A percentile compares a stretch with the other conserved stretches of the same genome.
These are phyloP conservation scores for Penicillium sp. DNA, from an alignment of 2,329 filamentous ascomycete genomes.

Conservation along the genomic window DNA sequence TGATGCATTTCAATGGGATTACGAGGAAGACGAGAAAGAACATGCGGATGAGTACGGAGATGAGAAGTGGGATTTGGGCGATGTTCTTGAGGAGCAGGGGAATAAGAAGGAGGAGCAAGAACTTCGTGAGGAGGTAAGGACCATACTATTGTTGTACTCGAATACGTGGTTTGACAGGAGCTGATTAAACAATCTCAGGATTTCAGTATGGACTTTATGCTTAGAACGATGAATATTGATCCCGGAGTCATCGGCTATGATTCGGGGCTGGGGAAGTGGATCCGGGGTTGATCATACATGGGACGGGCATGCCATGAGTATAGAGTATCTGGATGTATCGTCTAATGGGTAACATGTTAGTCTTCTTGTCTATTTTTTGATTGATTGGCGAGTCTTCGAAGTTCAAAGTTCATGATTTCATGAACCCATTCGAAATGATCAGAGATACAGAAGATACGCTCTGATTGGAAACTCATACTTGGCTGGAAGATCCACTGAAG, in stretches of 20 bases:
- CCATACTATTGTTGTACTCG: neutral
- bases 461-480: too few relatives aligned
- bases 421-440: too few relatives aligned
- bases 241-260: constrained; percentile 65
- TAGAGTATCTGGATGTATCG: neutral
- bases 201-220: constrained; percentile 72
- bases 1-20: constrained; percentile 46
- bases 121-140: constrained; percentile 37
- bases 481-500: too few relatives aligned
- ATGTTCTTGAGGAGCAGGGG: constrained; percentile 22
- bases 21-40: constrained; percentile 39
- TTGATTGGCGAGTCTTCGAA: neutral
- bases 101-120: constrained; percentile 33
- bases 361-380: too few relatives aligned
- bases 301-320: neutral
- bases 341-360: neutral
- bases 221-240: constrained; percentile 66
- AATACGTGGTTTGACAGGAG: neutral
- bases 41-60: constrained; percentile 28
- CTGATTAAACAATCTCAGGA: constrained; percentile 43
- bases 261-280: constrained; percentile 59
- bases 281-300: constrained; percentile 27
- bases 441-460: too few relatives aligned
- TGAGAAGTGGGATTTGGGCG: constrained; percentile 43
- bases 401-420: neutral